Conservation (phyloP, 768 basidiomycete genomes). For the Trametes elegans region DNA sequence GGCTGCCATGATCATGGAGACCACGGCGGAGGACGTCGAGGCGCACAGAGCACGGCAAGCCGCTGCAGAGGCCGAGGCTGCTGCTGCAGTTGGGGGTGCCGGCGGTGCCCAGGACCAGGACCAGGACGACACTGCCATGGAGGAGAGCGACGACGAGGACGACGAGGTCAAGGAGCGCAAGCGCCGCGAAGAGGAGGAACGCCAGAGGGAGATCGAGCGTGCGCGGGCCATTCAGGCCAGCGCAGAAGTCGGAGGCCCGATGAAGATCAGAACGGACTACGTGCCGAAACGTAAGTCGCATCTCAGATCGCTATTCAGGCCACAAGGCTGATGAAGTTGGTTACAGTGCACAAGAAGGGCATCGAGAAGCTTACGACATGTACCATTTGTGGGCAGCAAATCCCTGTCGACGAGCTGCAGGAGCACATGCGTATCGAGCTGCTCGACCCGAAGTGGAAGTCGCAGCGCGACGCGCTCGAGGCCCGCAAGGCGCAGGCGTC, state of each 20-base stretch:
- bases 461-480: conserved; percentile 87
- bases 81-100: conserved; percentile 69
- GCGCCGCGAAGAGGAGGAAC: conserved; percentile 71
- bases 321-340: conserved; percentile 4
- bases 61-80: conserved; percentile 82
- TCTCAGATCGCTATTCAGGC: neutral
- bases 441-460: conserved; percentile 97
- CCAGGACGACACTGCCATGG: conserved; percentile 70
- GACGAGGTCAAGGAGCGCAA: conserved; percentile 55
- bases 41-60: conserved; percentile 79
- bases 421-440: conserved; percentile 99
- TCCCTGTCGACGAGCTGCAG: conserved; percentile 91
- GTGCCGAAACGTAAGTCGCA: conserved; percentile 78
- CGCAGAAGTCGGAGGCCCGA: conserved; percentile 73
- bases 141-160: conserved; percentile 82
- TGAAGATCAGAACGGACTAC: conserved; percentile 97
- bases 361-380: conserved; percentile 82
- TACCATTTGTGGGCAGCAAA: conserved; percentile 92
- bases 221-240: conserved; percentile 81
- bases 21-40: conserved; percentile 83
- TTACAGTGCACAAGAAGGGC: conserved; percentile 64
- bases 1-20: conserved; percentile 98
- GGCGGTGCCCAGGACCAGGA: conserved; percentile 52
- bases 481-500: conserved; percentile 87
- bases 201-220: conserved; percentile 66